phyloP scores from a whole-genome alignment of 2,329 filamentous ascomycete species.

The Tolypocladium tropicale region DNA sequence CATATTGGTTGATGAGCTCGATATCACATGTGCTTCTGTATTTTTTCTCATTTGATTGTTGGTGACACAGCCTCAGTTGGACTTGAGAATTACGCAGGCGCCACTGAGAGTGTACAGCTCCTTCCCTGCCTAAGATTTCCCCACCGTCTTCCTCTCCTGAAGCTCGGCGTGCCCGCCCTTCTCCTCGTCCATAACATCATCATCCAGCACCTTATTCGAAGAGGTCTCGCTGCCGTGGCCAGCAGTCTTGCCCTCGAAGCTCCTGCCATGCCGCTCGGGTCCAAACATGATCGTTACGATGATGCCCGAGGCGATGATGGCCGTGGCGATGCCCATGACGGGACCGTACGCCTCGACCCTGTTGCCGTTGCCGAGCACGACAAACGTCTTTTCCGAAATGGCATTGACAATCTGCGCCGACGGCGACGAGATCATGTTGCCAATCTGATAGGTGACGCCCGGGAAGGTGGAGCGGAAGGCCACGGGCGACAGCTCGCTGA shows the following conservation, averaged over 20 bases:
- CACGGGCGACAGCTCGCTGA: slow-evolving; percentile 62
- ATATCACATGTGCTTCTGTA: not conserved
- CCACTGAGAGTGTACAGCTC: not conserved
- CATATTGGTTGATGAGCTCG: not conserved
- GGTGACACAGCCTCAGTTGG: not conserved
- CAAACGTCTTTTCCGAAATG: slow-evolving; percentile 51
- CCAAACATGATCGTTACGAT: slow-evolving; percentile 57
- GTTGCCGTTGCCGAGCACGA: slow-evolving; percentile 44
- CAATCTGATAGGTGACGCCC: slow-evolving; percentile 63
- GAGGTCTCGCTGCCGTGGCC: slow-evolving; percentile 18
- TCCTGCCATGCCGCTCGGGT: slow-evolving; percentile 61
- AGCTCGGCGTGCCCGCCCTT: slow-evolving; percentile 13
- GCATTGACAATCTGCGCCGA: slow-evolving; percentile 71
- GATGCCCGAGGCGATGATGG: slow-evolving; percentile 65
- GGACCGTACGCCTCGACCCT: slow-evolving; percentile 61
- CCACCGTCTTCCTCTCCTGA: slow-evolving; percentile 1
- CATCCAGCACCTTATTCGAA: slow-evolving; percentile 17
- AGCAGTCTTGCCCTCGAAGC: slow-evolving; percentile 51
- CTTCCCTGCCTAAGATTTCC: no score
- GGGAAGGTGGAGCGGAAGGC: slow-evolving; percentile 63
- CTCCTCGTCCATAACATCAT: slow-evolving; percentile 16
- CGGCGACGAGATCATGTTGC: slow-evolving; percentile 64
- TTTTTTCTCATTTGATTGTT: not conserved
- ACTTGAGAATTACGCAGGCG: not conserved
- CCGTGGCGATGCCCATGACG: slow-evolving; percentile 65